Evolutionary conservation across 192 early-diverging fungal genomes (phyloP).

Genomic region (Coemansia sp.): DNA sequence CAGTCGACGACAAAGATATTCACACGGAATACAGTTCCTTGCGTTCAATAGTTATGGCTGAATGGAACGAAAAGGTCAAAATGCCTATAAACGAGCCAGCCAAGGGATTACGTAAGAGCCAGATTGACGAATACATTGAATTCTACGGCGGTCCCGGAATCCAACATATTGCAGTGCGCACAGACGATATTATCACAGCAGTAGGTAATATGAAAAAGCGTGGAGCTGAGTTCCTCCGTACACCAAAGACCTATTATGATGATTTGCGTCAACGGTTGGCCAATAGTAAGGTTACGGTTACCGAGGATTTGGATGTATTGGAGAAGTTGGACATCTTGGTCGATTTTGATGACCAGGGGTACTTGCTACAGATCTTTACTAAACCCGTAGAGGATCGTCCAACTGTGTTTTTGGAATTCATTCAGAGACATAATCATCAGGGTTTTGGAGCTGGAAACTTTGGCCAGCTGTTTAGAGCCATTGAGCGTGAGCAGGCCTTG

Average conservation of each 20-base stretch:
- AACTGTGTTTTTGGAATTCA: slow-evolving; percentile 95
- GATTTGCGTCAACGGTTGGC: slow-evolving; percentile 71
- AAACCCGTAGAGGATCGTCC: slow-evolving; percentile 93
- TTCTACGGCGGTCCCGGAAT: slow-evolving; percentile 69
- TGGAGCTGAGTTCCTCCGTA: slow-evolving; percentile 85
- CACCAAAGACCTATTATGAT: slow-evolving; percentile 86
- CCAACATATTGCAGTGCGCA: slow-evolving; percentile 94
- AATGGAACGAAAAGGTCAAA: slow-evolving; percentile 86
- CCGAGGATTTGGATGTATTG: slow-evolving; percentile 78
- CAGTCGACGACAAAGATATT: slow-evolving; percentile 94
- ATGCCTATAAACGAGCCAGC: slow-evolving; percentile 99
- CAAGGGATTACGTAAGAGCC: slow-evolving; percentile 85
- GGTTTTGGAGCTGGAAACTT: slow-evolving; percentile 98
- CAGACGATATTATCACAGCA: slow-evolving; percentile 78
- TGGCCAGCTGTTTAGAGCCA: slow-evolving; percentile 93
- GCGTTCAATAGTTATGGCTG: slow-evolving; percentile 93
- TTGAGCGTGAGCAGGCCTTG: slow-evolving; percentile 90
- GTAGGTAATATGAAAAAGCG: slow-evolving; percentile 77
- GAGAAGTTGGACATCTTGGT: slow-evolving; percentile 87
- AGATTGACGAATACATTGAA: slow-evolving; percentile 74
- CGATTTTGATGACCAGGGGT: slow-evolving; percentile 96
- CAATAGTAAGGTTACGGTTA: slow-evolving; percentile 66
- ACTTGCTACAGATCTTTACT: slow-evolving; percentile 91
- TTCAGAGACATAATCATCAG: slow-evolving; percentile 89
- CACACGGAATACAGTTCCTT: slow-evolving; percentile 93